phyloP scores from a whole-genome alignment of 208 protist genomes.

The Leishmania gerbilli region DNA sequence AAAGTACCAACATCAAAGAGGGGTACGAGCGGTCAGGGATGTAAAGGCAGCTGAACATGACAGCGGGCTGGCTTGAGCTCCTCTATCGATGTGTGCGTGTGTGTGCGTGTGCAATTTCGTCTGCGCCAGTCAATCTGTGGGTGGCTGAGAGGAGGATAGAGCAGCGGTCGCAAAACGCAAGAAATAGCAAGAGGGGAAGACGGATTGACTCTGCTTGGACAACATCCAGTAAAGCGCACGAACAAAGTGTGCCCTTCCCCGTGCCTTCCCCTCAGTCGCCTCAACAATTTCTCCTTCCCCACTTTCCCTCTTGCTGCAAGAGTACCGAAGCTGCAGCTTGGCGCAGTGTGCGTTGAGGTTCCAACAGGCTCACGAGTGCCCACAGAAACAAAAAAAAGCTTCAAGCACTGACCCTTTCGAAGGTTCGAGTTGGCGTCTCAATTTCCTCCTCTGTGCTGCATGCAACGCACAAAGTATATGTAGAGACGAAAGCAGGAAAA shows the following conservation, averaged over 20 bases:
- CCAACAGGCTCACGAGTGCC: neutral
- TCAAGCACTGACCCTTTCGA: neutral
- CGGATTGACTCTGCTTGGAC: neutral
- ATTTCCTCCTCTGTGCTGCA: neutral
- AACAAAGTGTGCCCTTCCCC: neutral
- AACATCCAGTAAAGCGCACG: neutral
- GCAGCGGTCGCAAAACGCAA: neutral
- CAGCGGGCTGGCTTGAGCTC: neutral
- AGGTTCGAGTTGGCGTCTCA: neutral
- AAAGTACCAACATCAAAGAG: neutral
- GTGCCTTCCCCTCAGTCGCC: neutral
- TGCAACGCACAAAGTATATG: neutral
- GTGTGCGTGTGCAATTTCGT: neutral
- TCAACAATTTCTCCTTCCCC: neutral
- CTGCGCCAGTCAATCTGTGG: neutral
- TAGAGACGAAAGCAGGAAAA: neutral
- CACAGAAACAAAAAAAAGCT: neutral
- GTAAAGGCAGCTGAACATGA: neutral
- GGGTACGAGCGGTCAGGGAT: neutral
- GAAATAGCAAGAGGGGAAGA: neutral
- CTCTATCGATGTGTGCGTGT: neutral
- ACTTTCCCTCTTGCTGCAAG: neutral
- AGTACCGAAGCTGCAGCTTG: neutral
- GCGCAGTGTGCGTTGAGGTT: neutral
- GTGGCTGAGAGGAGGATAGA: neutral